Conservation (phyloP, 305 asterid species). For the Ajuga reptans region DNA sequence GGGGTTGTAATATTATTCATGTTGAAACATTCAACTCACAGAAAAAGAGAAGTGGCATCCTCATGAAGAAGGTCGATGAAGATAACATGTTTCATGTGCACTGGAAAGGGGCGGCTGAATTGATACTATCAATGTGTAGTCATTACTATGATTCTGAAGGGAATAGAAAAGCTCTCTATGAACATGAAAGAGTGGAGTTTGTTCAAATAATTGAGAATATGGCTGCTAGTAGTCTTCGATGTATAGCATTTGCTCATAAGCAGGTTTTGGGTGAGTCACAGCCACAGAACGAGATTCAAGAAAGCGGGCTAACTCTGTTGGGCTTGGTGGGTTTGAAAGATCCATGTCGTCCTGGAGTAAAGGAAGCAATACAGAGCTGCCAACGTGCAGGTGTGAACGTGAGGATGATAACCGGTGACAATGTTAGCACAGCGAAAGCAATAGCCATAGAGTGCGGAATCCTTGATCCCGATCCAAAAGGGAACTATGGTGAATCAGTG, state of each 20-base stretch:
- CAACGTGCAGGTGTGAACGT: constrained; percentile 47
- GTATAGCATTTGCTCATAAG: too few relatives aligned
- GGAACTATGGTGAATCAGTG: constrained; percentile 27
- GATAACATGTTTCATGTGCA: constrained; percentile 35
- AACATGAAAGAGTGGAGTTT: constrained; percentile 23
- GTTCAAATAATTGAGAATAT: constrained; percentile 35
- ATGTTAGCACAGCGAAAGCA: constrained; percentile 54
- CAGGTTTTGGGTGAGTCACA: too few relatives aligned
- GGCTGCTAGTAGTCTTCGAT: constrained; percentile 33
- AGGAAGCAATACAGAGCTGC: constrained; percentile 46
- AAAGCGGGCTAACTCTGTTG: constrained; percentile 30
- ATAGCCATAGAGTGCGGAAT: constrained; percentile 62
- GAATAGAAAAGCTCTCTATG: constrained; percentile 21
- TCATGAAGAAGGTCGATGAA: constrained; percentile 31
- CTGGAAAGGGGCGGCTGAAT: constrained; percentile 69
- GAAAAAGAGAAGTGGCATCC: constrained; percentile 48
- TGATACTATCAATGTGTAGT: constrained; percentile 48
- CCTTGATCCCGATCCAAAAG: constrained; percentile 12
- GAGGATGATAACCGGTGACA: constrained; percentile 66
- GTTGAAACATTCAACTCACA: constrained; percentile 55
- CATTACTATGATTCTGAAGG: constrained; percentile 37
- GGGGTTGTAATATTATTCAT: constrained; percentile 24
- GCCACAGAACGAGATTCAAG: constrained; percentile 25
- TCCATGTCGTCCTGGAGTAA: constrained; percentile 50
- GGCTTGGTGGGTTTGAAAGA: constrained; percentile 52